These are phyloP conservation scores for Chrysanthemum makinoi DNA, from an alignment of 129 eudicot species.

Conservation along the genomic window DNA sequence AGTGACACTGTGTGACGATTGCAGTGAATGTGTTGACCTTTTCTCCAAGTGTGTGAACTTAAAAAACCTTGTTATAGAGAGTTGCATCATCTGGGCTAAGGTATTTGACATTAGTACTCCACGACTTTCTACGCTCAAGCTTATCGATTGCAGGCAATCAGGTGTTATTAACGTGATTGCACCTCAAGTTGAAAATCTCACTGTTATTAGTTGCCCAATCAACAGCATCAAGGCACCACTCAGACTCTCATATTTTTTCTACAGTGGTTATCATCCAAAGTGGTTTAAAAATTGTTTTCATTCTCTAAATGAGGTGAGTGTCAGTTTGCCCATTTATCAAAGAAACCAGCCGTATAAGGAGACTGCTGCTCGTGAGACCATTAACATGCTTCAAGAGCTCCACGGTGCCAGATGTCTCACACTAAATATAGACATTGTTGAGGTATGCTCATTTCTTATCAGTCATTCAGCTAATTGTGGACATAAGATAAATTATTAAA, in stretches of 20 bases:
- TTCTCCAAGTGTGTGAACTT: conserved; percentile 22
- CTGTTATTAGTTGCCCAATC: background rate
- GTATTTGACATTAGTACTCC: conserved; percentile 18
- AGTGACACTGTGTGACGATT: background rate
- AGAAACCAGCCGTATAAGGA: background rate
- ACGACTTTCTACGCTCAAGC: conserved; percentile 3
- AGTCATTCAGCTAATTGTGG: background rate
- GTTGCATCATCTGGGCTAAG: background rate
- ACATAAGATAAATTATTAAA: too few relatives aligned
- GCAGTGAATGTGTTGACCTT: background rate
- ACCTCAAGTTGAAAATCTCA: conserved; percentile 25
- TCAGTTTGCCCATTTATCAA: background rate
- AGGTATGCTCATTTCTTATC: conserved; percentile 18
- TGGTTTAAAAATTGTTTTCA: background rate
- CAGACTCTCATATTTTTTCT: conserved; percentile 14
- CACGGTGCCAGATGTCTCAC: conserved; percentile 17
- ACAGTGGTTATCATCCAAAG: background rate
- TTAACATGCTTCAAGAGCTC: conserved; percentile 21
- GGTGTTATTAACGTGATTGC: conserved; percentile 16
- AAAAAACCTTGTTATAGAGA: conserved; percentile 7
- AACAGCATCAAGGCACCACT: conserved; percentile 6
- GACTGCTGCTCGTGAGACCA: conserved; percentile 3
- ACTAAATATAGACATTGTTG: conserved; percentile 15
- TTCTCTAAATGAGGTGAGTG: conserved; percentile 10
- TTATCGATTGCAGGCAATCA: background rate